A percentile compares a stretch with the other conserved stretches of the same genome.
Conservation (phyloP, 371 early-diverging fungal genomes). For the Mortierella sp. region DNA sequence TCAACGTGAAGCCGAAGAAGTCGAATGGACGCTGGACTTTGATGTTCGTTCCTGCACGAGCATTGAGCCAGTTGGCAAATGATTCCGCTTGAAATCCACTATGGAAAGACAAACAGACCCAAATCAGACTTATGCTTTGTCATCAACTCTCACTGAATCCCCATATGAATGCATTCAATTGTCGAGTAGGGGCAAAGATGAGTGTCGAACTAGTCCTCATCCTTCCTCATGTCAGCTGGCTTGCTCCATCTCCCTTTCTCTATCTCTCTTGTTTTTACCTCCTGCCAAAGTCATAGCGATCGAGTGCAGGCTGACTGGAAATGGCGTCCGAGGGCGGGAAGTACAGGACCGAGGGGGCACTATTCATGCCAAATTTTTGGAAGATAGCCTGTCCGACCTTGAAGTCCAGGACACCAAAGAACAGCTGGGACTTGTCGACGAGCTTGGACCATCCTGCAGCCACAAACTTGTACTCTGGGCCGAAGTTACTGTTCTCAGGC, state of each 20-base stretch:
- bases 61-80: slow-evolving; percentile 70
- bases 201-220: too few relatives aligned
- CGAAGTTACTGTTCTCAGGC: slow-evolving; percentile 87
- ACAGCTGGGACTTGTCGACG: slow-evolving; percentile 61
- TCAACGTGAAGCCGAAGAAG: slow-evolving; percentile 56
- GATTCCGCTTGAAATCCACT: slow-evolving; percentile 79
- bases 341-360: slow-evolving; percentile 78
- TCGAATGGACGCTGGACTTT: slow-evolving; percentile 61
- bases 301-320: slow-evolving; percentile 7
- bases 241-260: too few relatives aligned
- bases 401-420: slow-evolving; percentile 82
- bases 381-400: slow-evolving; percentile 78
- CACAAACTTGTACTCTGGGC: slow-evolving; percentile 75
- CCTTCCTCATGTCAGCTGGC: too few relatives aligned
- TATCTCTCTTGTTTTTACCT: too few relatives aligned
- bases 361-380: slow-evolving; percentile 68
- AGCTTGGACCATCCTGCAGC: slow-evolving; percentile 67
- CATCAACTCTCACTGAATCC: too few relatives aligned
- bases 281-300: slow-evolving; percentile 43
- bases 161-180: too few relatives aligned
- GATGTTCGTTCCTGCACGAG: slow-evolving; percentile 58
- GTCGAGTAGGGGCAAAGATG: too few relatives aligned
- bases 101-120: slow-evolving; percentile 4
- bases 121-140: too few relatives aligned
- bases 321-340: slow-evolving; percentile 74